Base-by-base conservation (phyloP, 768 basidiomycete genomes). In the Pleurotus cornucopiae region DNA sequence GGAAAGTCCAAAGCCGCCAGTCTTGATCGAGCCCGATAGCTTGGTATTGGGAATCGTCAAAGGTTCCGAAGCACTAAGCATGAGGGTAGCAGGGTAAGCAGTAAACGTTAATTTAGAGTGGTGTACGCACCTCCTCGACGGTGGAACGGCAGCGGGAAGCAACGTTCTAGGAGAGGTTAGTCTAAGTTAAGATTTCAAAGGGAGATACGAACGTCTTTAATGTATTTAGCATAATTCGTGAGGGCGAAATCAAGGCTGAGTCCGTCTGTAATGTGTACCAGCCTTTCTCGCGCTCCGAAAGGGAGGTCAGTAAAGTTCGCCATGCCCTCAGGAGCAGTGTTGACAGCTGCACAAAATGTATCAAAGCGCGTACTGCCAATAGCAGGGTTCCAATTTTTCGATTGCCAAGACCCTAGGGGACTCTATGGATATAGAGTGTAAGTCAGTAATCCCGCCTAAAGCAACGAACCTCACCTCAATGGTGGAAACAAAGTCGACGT, bases 1-100 rank as follows among this genome's bases (percentile, higher is more conserved):
- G 94, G 79, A 93, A 96, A 4, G 76, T 61, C 95, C 95, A 98
- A 11, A 87, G 71, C 41, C 92, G 79, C 95, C 95, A 98, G 4
- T 78, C 79, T 62, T 91, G 81, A 56, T 83, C 76, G 6, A 93
- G 67, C 9, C 78, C 80, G 1, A 79, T 83, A 11, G 77, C 74
- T 60, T 78, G 76, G 69, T 81, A 96, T 61, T 84, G 75, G 3
- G 74, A 63, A 60, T 88, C 88, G 57, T 95, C 74, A 59, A 77
- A 86, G 0, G 92, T 90, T 4, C 94, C 93, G 63, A 95, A 97
- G 71, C 95, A 98, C 85, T 94, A 59, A 38, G 5, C 20, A 48
- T 14, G 41, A 39, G 11, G 13, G 55, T 14, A 23, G 18, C 12
- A 16, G 23, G 55, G 14, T 34, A 11, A 34, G 30, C 30, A 34